Percentiles rank a stretch among this genome's conserved stretches.
Conservation (phyloP, 2,329 filamentous ascomycete species). For the Paracorniculantispora psalliotae region DNA sequence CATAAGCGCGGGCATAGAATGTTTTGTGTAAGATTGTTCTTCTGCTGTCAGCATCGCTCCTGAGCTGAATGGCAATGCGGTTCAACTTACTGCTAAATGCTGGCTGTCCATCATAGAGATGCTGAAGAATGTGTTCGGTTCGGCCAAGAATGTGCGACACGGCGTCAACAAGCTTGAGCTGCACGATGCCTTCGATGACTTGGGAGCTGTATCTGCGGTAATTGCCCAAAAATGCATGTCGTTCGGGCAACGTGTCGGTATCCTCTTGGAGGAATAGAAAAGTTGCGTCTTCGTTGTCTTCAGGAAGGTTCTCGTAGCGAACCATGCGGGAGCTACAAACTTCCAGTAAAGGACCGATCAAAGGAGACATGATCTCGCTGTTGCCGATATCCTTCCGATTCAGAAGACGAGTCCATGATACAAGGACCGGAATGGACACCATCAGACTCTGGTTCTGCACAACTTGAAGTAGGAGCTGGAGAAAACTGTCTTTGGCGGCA, state of each 20-base stretch:
- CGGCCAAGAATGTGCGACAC: constrained; percentile 80
- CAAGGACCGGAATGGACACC: constrained; percentile 86
- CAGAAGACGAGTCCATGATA: constrained; percentile 83
- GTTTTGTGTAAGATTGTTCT: constrained; percentile 60
- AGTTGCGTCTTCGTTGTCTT: constrained; percentile 74
- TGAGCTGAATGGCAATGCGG: not conserved
- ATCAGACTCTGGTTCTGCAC: constrained; percentile 82
- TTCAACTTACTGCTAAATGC: constrained; percentile 57
- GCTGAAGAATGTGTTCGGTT: constrained; percentile 67
- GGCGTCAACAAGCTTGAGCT: constrained; percentile 76
- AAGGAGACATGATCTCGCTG: constrained; percentile 54
- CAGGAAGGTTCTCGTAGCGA: constrained; percentile 80
- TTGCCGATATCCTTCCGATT: constrained; percentile 63
- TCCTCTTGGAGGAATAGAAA: constrained; percentile 84
- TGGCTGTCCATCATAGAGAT: constrained; percentile 67
- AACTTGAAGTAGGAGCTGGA: constrained; percentile 73
- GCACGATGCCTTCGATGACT: constrained; percentile 81
- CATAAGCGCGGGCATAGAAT: constrained; percentile 66
- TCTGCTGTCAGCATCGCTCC: not conserved
- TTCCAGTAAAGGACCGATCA: constrained; percentile 74
- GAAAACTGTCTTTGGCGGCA: constrained; percentile 65
- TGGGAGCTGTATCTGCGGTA: constrained; percentile 87
- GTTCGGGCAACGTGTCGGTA: constrained; percentile 88
- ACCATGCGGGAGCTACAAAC: constrained; percentile 78
- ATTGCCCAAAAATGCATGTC: constrained; percentile 92